A percentile compares a stretch with the other conserved stretches of the same genome.
These are phyloP conservation scores for Vinca major DNA, from an alignment of 305 asterid genomes.

Conservation along the genomic window DNA sequence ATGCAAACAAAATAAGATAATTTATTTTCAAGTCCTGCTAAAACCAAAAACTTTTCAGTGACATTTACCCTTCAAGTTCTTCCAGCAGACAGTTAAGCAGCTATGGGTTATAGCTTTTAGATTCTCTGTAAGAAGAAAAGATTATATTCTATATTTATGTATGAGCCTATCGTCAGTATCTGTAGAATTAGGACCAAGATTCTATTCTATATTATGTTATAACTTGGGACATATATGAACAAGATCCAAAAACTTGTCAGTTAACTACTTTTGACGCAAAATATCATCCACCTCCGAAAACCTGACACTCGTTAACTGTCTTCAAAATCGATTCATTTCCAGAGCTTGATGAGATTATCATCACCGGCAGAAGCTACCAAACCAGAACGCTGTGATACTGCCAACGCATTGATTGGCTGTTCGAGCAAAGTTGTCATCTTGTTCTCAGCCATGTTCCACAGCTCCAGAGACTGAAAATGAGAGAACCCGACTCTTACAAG, in stretches of 20 bases:
- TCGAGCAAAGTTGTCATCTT: slow-evolving; percentile 19
- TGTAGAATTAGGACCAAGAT: too few relatives aligned
- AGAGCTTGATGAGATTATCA: slow-evolving; percentile 21
- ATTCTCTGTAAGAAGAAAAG: background rate
- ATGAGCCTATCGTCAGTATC: background rate
- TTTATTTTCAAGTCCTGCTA: background rate
- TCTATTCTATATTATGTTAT: background rate
- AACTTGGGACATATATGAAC: background rate
- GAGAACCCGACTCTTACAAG: background rate
- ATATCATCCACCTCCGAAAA: background rate
- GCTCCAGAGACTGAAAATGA: slow-evolving; percentile 28
- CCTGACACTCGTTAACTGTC: background rate
- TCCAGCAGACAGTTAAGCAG: background rate
- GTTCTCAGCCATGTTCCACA: slow-evolving; percentile 34
- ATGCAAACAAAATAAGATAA: background rate
- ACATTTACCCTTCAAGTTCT: background rate
- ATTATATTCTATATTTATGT: background rate
- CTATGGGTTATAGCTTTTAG: background rate
- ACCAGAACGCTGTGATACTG: slow-evolving; percentile 19
- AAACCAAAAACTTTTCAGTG: background rate
- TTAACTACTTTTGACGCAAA: background rate
- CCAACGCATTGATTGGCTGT: slow-evolving; percentile 19
- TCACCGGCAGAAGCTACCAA: slow-evolving; percentile 26
- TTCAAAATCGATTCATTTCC: slow-evolving; percentile 20
- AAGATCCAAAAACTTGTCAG: background rate